A percentile compares a stretch with the other conserved stretches of the same genome.
Conservation (phyloP, 805 yeast species). For the Aciculoconidium aculeatum region DNA sequence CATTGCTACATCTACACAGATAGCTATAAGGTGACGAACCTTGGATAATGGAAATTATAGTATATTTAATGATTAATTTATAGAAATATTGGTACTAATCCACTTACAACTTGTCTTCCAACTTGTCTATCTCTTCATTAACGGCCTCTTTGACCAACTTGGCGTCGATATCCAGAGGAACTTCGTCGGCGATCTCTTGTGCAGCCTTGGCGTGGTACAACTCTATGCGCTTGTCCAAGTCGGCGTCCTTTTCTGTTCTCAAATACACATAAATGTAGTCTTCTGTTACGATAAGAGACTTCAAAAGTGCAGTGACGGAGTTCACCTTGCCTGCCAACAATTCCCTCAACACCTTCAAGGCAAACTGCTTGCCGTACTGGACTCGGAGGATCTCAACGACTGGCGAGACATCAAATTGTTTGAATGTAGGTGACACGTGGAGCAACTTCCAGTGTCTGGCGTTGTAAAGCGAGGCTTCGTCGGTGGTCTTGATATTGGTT, state of each 20-base stretch:
- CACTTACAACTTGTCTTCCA: too few species aligned
- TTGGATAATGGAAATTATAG: too few species aligned
- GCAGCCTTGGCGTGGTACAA: neutral
- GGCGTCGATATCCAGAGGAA: slow-evolving; percentile 6
- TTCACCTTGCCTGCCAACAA: slow-evolving; percentile 2
- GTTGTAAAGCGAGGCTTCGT: slow-evolving; percentile 6
- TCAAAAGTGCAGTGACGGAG: slow-evolving; percentile 9
- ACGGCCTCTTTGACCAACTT: slow-evolving; percentile 6
- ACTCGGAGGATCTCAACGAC: slow-evolving; percentile 8
- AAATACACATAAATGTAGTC: slow-evolving; percentile 27
- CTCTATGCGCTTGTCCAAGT: slow-evolving; percentile 7
- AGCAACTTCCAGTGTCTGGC: slow-evolving; percentile 18
- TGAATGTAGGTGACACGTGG: slow-evolving; percentile 16
- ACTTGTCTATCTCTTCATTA: slow-evolving; percentile 9
- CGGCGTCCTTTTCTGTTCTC: slow-evolving; percentile 14
- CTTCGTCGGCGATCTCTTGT: slow-evolving; percentile 1
- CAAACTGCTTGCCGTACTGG: slow-evolving; percentile 5
- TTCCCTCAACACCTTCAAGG: slow-evolving; percentile 4
- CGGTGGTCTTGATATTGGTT: slow-evolving; percentile 10
- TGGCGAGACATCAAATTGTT: slow-evolving; percentile 15
- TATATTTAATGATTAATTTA: too few species aligned
- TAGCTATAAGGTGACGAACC: too few species aligned
- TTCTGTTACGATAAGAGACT: slow-evolving; percentile 13
- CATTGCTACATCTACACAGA: too few species aligned
- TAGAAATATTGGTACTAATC: too few species aligned